Base-by-base conservation (phyloP, 805 yeast genomes). In the Candida silvatica region DNA sequence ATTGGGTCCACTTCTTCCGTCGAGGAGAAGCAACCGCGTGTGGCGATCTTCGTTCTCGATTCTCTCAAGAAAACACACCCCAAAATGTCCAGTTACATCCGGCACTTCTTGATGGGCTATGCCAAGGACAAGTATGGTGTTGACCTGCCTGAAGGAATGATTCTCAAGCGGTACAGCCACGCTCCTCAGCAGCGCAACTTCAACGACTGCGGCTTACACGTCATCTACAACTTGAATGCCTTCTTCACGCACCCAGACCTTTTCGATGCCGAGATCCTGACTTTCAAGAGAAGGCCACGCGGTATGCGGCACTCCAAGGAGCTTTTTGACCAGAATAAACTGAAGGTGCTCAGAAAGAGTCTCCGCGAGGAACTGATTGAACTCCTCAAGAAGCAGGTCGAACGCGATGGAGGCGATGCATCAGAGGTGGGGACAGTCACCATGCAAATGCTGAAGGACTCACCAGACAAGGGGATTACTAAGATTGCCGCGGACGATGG, bases 131-230 rank as follows among this genome's bases (percentile, higher is more conserved):
- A 72, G 44, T 68, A 74, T 44, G 59, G 57, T 1, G 41, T 78
- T 7, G 64, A 59, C 0, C 48, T 87, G 3, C 58, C 59, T 16
- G 62, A 62, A 9, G 54, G 59, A 4, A 66, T 62, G 29, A 71
- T 88, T 17, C 54, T 32, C 5, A 44, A 46, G 27, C 32, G 45
- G 29, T 36, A 37, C 7, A 44, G 52, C 17, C 50, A 62, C 4
- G 92, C 86, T 0, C 95, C 97, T 1, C 75, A 69, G 39, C 98
- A 92, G 51, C 76, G 77, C 20, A 92, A 92, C 53, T 77, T 79
- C 59, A 84, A 87, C 51, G 98, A 92, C 54, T 92, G 98, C 61
- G 98, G 98, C 2, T 74, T 92, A 16, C 96, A 84, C 58, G 83
- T 90, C 2, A 79, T 92, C 12, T 79, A 79, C 45, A 87, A 82